Conservation (phyloP, 257 asterid genomes). For the Solanum piurae region DNA sequence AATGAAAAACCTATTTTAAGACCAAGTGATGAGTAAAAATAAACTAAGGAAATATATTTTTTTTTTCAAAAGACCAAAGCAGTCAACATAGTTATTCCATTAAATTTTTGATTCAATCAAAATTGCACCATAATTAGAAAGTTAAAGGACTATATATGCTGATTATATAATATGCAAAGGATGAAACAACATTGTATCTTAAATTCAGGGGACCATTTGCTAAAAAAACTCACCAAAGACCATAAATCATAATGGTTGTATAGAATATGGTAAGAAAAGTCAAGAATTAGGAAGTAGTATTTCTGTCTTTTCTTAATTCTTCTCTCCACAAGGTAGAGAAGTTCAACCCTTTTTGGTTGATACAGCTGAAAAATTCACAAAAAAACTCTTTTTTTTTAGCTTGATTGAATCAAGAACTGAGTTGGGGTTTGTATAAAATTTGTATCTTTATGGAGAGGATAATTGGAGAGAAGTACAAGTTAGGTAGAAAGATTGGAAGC, state of each 20-base stretch:
- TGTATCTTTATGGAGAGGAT: constrained; percentile 19
- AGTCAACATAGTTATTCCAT: not conserved
- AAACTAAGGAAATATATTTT: too few relatives aligned
- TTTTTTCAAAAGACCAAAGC: not conserved
- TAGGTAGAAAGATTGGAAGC: constrained; percentile 78
- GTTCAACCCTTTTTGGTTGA: not conserved
- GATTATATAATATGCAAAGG: not conserved
- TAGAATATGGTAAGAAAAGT: not conserved
- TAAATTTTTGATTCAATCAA: not conserved
- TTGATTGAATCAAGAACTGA: not conserved
- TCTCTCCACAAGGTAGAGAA: not conserved
- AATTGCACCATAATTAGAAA: not conserved
- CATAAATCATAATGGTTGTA: not conserved
- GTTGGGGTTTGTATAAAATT: not conserved
- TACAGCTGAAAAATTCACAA: not conserved
- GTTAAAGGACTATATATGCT: not conserved
- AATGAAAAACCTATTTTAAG: too few relatives aligned
- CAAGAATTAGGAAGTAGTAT: not conserved
- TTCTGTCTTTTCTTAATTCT: not conserved
- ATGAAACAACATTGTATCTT: not conserved
- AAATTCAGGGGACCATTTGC: not conserved
- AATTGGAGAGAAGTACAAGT: constrained; percentile 75
- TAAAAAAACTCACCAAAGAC: not conserved
- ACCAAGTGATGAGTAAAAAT: too few relatives aligned
- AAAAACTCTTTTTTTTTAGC: not conserved